Conservation (phyloP, 768 basidiomycete genomes). For the Hirschioporus abietinus region DNA sequence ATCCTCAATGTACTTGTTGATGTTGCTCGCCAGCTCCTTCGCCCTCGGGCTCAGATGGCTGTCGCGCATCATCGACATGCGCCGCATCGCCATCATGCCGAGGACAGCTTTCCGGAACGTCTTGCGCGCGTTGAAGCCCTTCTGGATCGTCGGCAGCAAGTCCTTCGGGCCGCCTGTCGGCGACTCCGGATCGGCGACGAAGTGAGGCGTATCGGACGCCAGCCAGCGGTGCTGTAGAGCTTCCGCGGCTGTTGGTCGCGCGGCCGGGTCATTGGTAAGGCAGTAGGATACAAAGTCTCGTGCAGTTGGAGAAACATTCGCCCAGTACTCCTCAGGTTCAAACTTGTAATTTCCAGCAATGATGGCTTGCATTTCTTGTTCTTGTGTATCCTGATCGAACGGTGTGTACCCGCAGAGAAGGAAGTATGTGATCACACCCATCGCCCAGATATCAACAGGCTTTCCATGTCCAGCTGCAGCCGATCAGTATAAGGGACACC, state of each 20-base stretch:
- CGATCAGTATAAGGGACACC: constrained; percentile 3
- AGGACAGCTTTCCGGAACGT: constrained; percentile 87
- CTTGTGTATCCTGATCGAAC: constrained; percentile 87
- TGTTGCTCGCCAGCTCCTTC: constrained; percentile 48
- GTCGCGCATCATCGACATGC: constrained; percentile 57
- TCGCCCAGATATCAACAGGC: constrained; percentile 95
- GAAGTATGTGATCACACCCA: constrained; percentile 99
- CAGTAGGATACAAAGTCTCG: constrained; percentile 79
- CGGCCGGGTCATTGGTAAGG: constrained; percentile 75
- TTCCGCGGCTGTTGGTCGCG: constrained; percentile 74
- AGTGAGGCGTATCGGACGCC: constrained; percentile 61
- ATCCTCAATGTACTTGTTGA: constrained; percentile 73
- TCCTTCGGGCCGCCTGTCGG: constrained; percentile 60
- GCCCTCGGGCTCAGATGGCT: constrained; percentile 34
- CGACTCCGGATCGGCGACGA: constrained; percentile 56
- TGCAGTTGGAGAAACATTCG: constrained; percentile 75
- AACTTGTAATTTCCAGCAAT: constrained; percentile 91
- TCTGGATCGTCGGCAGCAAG: constrained; percentile 85
- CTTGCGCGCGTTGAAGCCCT: constrained; percentile 82
- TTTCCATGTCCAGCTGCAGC: constrained; percentile 79
- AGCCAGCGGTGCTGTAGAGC: constrained; percentile 69
- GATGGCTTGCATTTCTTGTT: constrained; percentile 94
- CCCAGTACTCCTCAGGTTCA: constrained; percentile 84
- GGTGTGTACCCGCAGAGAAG: constrained; percentile 91
- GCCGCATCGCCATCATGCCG: constrained; percentile 79